Base-by-base conservation (phyloP, 1,139 yeast species). In the Yamadazyma taylorii region DNA sequence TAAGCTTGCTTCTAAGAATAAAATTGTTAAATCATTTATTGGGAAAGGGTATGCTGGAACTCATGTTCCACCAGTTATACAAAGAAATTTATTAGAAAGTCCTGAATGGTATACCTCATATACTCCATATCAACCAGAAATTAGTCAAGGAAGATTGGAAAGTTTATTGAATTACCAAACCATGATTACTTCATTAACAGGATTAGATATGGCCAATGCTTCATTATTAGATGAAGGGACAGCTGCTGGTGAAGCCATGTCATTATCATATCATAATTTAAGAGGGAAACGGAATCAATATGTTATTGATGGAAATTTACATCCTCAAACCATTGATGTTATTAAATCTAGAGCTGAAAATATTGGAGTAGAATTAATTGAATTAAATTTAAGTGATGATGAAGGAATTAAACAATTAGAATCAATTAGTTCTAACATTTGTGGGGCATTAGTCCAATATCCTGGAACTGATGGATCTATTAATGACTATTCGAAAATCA, bases 41-140 rank as follows among this genome's bases (percentile, higher is more conserved):
- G 98, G 98, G 45, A 86, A 86, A 60, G 98, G 98, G 31, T 92
- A 92, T 63, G 86, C 87, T 52, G 96, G 95, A 38, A 90, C 97
- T 2, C 72, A 76, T 40, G 73, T 88, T 30, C 98, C 98, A 0
- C 85, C 96, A 3, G 97, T 90, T 30, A 86, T 92, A 52, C 95
- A 87, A 69, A 79, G 98, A 60, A 92, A 92, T 57, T 65, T 92
- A 43, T 70, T 92, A 44, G 98, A 92, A 62, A 80, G 84, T 46
- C 98, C 98, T 13, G 96, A 88, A 59, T 92, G 98, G 98, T 92
- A 92, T 69, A 92, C 98, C 25, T 87, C 97, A 0, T 92, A 92
- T 61, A 92, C 98, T 21, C 98, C 98, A 24, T 92, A 92, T 60
- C 98, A 92, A 66, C 97, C 98, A 2, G 98, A 92, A 62, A 90